Evolutionary conservation across 805 yeast genomes (phyloP), one percentile per base, ranked within the genome.

Genomic region (Debaryomyces tyrocola): DNA sequence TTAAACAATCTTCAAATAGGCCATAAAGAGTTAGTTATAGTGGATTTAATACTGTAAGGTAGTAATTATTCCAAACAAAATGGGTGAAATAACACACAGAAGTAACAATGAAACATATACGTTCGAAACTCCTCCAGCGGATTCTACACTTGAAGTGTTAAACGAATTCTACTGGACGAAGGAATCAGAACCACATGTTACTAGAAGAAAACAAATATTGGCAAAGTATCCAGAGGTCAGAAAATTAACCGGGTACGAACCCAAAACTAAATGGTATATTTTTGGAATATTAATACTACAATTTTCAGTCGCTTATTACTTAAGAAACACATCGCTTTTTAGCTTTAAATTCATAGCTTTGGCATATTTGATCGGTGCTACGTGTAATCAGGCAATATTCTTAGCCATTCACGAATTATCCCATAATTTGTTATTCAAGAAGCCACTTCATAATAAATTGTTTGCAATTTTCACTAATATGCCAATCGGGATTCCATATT

Each of bases 401-500:
- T 72, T 90, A 51, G 92, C 95, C 21, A 89, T 90, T 55, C 97
- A 90, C 66, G 97, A 90, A 63, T 73, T 90, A 43, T 81, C 85
- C 33, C 97, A 90, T 66, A 90, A 90, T 62, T 72, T 90, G 44
- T 87, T 87, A 2, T 90, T 90, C 77, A 86, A 80, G 56, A 81
- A 78, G 53, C 95, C 96, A 0, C 37, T 88, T 1, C 79, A 83
- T 63, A 90, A 90, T 67, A 84, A 87, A 62, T 60, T 90, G 20
- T 90, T 85, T 58, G 79, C 94, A 37, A 84, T 90, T 8, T 70
- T 87, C 53, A 78, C 90, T 33, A 90, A 90, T 62, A 68, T 88
- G 33, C 96, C 97, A 1, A 87, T 90, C 43, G 96, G 97, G 1
- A 75, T 90, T 20, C 97, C 97, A 0, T 90, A 89, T 66, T 80